These are phyloP conservation scores for Fraxinus paxiana DNA, from an alignment of 305 asterid species.

Conservation along the genomic window DNA sequence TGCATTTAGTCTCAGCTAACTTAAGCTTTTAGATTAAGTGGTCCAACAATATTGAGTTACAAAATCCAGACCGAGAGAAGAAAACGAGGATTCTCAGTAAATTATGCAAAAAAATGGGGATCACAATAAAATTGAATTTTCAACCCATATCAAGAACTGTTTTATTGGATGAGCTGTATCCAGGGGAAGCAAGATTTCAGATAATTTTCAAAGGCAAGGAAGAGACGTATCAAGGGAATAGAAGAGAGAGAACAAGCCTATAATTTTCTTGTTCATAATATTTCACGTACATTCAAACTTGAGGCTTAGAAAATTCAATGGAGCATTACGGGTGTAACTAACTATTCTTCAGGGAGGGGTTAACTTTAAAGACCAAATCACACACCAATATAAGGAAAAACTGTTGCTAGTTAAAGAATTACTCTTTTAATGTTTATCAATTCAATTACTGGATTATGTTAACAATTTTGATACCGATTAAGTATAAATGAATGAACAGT, in stretches of 20 bases:
- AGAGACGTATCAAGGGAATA: not conserved
- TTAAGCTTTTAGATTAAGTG: not conserved
- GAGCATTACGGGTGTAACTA: not conserved
- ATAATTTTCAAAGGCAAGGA: not conserved
- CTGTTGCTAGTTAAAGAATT: not conserved
- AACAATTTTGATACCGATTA: not conserved
- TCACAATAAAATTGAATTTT: not conserved
- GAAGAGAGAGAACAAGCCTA: not conserved
- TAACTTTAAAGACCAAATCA: not conserved
- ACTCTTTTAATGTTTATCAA: not conserved
- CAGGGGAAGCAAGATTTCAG: not conserved
- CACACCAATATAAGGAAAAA: not conserved
- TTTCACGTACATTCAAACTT: not conserved
- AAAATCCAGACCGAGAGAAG: not conserved
- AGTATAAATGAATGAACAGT: not conserved
- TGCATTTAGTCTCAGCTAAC: too few relatives aligned
- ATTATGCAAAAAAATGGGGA: not conserved
- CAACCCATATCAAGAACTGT: not conserved
- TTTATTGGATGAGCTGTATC: not conserved
- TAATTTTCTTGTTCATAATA: not conserved
- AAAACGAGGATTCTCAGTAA: not conserved
- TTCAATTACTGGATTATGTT: not conserved
- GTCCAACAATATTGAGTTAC: not conserved
- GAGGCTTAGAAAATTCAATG: not conserved
- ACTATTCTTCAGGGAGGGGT: not conserved